Evolutionary conservation across 1,284 basidiomycete species (phyloP).

Genomic region (Mycosarcoma mackinlayi): DNA sequence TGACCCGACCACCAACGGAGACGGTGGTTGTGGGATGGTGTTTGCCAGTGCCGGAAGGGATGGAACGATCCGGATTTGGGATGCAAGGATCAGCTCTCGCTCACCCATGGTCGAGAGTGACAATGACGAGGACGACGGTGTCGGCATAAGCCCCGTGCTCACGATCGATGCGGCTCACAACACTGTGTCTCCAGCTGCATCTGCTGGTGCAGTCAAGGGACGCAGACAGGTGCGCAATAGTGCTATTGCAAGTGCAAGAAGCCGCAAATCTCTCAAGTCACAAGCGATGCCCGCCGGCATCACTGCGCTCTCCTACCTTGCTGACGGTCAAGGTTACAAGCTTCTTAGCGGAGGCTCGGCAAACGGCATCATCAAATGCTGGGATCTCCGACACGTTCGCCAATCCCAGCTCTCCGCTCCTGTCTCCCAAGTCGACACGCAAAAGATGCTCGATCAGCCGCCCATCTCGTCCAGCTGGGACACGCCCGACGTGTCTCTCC

Average conservation of each 20-base stretch:
- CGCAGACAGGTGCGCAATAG: slow-evolving; percentile 13
- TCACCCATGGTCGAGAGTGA: background rate
- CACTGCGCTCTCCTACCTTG: slow-evolving; percentile 56
- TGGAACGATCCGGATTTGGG: slow-evolving; percentile 62
- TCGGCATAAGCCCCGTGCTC: slow-evolving; percentile 37
- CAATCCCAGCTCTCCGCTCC: slow-evolving; percentile 2
- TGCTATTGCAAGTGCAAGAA: background rate
- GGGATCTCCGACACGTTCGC: slow-evolving; percentile 59
- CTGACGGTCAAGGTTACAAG: slow-evolving; percentile 43
- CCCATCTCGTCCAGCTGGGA: slow-evolving; percentile 16
- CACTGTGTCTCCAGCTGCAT: background rate
- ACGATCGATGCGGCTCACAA: slow-evolving; percentile 59
- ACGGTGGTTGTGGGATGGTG: slow-evolving; percentile 47
- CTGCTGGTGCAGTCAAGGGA: background rate
- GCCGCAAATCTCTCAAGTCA: slow-evolving; percentile 9
- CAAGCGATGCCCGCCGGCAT: slow-evolving; percentile 44
- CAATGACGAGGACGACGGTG: slow-evolving; percentile 1
- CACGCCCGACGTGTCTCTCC: slow-evolving; percentile 41
- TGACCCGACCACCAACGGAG: slow-evolving; percentile 51
- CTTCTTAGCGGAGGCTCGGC: slow-evolving; percentile 58
- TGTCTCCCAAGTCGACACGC: slow-evolving; percentile 18
- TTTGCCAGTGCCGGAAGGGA: slow-evolving; percentile 63
- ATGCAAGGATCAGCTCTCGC: slow-evolving; percentile 37
- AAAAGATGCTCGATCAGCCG: background rate
- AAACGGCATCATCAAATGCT: slow-evolving; percentile 61